A percentile compares a stretch with the other conserved stretches of the same genome.
Evolutionary conservation across 805 yeast genomes (phyloP).

Genomic region (Teunomyces aglyptinius): DNA sequence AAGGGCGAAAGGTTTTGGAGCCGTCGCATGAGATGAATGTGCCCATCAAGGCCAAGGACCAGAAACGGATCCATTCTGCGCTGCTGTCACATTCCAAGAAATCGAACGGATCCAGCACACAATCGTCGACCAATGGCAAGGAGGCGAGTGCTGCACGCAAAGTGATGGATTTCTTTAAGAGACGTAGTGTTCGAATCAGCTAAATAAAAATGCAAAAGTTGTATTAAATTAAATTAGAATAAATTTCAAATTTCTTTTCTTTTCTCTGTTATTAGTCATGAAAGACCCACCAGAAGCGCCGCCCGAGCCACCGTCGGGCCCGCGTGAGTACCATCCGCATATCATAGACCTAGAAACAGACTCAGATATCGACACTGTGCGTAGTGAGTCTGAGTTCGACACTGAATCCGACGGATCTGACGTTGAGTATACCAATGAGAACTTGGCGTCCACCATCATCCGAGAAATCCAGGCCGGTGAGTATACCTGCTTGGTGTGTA

Average conservation of each 20-base stretch:
- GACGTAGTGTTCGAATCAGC: constrained; percentile 46
- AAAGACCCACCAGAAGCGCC: constrained; percentile 4
- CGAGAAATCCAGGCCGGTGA: constrained; percentile 64
- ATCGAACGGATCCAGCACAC: constrained; percentile 22
- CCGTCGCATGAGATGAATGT: constrained; percentile 31
- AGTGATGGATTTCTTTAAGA: constrained; percentile 75
- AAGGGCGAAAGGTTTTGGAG: constrained; percentile 24
- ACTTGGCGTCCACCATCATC: constrained; percentile 43
- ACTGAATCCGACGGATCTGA: constrained; percentile 8
- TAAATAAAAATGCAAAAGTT: too few species aligned
- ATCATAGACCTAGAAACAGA: constrained; percentile 11
- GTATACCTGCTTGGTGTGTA: constrained; percentile 85
- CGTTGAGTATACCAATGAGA: constrained; percentile 20
- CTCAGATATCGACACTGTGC: constrained; percentile 1
- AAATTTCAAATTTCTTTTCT: too few species aligned
- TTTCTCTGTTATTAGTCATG: not conserved
- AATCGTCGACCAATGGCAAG: constrained; percentile 32
- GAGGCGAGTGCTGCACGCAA: constrained; percentile 75
- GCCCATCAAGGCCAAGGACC: constrained; percentile 14
- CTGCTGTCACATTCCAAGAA: constrained; percentile 30
- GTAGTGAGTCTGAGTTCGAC: constrained; percentile 12
- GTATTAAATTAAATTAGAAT: not conserved
- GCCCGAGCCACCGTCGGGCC: not conserved
- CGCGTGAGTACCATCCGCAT: constrained; percentile 9
- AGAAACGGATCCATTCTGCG: constrained; percentile 24